Evolutionary conservation across 371 early-diverging fungal species (phyloP).

Genomic region (Neoconidiobolus thromboides): DNA sequence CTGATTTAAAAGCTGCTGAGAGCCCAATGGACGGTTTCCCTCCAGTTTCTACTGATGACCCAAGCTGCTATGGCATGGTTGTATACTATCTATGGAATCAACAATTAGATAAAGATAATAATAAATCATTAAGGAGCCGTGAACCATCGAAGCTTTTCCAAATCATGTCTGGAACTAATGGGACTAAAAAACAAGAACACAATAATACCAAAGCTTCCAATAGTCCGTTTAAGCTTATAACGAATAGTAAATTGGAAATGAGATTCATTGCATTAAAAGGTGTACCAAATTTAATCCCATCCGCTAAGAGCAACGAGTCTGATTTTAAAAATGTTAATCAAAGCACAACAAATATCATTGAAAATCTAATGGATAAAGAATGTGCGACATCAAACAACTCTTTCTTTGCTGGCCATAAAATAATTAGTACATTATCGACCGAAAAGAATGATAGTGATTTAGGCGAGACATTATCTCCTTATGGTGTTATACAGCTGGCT

Average conservation of each 20-base stretch:
- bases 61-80: background rate
- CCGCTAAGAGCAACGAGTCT: too few relatives aligned
- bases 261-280: slow-evolving; percentile 2
- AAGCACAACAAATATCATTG: too few relatives aligned
- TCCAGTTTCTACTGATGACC: background rate
- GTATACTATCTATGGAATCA: slow-evolving; percentile 1
- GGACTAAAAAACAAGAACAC: too few relatives aligned
- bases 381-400: too few relatives aligned
- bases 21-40: background rate
- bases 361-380: too few relatives aligned
- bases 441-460: too few relatives aligned
- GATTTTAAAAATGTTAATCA: too few relatives aligned
- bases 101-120: background rate
- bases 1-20: background rate
- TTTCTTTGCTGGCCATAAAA: too few relatives aligned
- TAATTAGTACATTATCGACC: too few relatives aligned
- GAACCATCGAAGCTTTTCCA: background rate
- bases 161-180: background rate
- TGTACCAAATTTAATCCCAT: background rate
- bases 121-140: background rate
- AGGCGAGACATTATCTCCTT: too few relatives aligned
- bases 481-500: too few relatives aligned
- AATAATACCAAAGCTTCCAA: background rate
- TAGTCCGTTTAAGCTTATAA: background rate
- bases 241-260: background rate